A percentile compares a stretch with the other conserved stretches of the same genome.
phyloP scores from a whole-genome alignment of 2,329 filamentous ascomycete genomes.

The Cadophora sp. region DNA sequence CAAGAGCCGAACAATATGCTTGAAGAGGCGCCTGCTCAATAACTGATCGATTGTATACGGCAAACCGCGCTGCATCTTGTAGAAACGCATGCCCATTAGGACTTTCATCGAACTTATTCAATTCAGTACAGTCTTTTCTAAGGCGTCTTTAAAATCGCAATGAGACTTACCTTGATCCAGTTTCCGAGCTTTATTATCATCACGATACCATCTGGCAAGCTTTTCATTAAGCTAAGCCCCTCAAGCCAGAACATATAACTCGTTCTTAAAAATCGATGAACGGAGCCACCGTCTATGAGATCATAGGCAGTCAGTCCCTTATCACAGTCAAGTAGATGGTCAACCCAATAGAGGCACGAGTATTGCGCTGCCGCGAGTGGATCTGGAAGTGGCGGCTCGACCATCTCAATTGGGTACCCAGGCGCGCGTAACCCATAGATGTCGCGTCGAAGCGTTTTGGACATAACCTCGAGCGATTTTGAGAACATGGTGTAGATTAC shows the following conservation, averaged over 20 bases:
- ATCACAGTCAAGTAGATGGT: slow-evolving; percentile 18
- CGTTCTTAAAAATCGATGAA: slow-evolving; percentile 17
- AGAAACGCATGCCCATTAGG: slow-evolving; percentile 24
- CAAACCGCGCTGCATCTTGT: slow-evolving; percentile 31
- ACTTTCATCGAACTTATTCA: slow-evolving; percentile 21
- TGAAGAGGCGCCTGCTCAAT: slow-evolving; percentile 45
- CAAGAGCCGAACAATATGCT: slow-evolving; percentile 45
- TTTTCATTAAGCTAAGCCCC: slow-evolving; percentile 17
- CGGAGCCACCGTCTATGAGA: slow-evolving; percentile 7
- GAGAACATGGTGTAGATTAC: slow-evolving; percentile 21
- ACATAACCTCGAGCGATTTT: slow-evolving; percentile 23
- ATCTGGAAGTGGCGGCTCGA: slow-evolving; percentile 20
- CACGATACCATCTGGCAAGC: slow-evolving; percentile 16
- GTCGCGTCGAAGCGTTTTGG: too few relatives aligned
- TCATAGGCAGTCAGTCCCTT: neutral
- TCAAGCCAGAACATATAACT: slow-evolving; percentile 9
- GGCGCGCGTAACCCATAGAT: slow-evolving; percentile 20
- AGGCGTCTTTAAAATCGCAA: neutral
- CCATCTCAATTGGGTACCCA: slow-evolving; percentile 20
- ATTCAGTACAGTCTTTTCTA: slow-evolving; percentile 1
- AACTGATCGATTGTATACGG: slow-evolving; percentile 30
- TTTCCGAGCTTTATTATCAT: slow-evolving; percentile 23
- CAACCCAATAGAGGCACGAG: neutral
- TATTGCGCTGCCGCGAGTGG: slow-evolving; percentile 16
- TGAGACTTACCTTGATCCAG: slow-evolving; percentile 18